Evolutionary conservation across 495 filamentous ascomycete species (phyloP).

Genomic region (Pseudomonodictys pantanalensis): DNA sequence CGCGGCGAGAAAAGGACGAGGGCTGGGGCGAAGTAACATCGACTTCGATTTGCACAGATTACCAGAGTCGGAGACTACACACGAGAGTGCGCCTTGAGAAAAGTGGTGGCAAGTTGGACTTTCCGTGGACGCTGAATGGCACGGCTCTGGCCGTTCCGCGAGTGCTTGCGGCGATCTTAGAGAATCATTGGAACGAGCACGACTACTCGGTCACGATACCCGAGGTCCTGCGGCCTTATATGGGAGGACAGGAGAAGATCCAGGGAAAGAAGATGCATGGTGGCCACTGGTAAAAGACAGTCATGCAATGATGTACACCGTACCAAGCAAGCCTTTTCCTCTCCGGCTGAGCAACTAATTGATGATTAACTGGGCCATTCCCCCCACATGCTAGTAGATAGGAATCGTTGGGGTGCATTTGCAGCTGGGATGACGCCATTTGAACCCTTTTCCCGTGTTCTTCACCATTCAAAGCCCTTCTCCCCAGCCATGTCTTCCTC

Average conservation of each 20-base stretch:
- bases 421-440: too few species aligned
- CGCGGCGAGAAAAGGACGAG: slow-evolving; percentile 63
- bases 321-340: too few species aligned
- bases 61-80: slow-evolving; percentile 78
- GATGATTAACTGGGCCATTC: neutral
- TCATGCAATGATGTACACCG: too few species aligned
- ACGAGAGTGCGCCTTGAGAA: slow-evolving; percentile 60
- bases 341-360: neutral
- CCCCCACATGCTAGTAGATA: neutral
- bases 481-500: too few species aligned
- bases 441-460: too few species aligned
- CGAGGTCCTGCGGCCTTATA: slow-evolving; percentile 32
- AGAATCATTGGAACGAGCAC: slow-evolving; percentile 81
- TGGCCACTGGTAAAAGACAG: too few species aligned
- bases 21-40: slow-evolving; percentile 95
- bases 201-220: slow-evolving; percentile 30
- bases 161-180: slow-evolving; percentile 84
- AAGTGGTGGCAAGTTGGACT: slow-evolving; percentile 43
- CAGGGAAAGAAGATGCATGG: slow-evolving; percentile 18
- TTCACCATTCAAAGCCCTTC: too few species aligned
- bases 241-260: slow-evolving; percentile 33
- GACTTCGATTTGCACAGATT: slow-evolving; percentile 89
- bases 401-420: too few species aligned
- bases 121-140: slow-evolving; percentile 84
- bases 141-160: slow-evolving; percentile 90